phyloP scores from a whole-genome alignment of 768 basidiomycete genomes.

The Leccinum uliginosum region DNA sequence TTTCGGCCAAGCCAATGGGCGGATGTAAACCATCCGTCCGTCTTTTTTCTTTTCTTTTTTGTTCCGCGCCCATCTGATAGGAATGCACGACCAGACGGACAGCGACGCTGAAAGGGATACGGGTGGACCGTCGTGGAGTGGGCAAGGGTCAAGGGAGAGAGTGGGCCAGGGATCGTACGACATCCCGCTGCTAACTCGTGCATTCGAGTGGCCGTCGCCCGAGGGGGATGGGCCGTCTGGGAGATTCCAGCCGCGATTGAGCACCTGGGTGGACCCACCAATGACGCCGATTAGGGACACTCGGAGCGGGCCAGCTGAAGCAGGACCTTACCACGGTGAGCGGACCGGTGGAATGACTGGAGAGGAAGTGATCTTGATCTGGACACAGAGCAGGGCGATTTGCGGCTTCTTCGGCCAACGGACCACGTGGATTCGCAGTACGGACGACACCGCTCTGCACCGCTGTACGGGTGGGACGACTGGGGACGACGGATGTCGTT shows the following conservation, averaged over 20 bases:
- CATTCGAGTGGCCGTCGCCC: constrained; percentile 23
- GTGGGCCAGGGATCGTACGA: constrained; percentile 12
- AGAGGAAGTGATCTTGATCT: constrained; percentile 2
- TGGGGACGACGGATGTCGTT: constrained; percentile 23
- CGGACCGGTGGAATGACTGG: neutral
- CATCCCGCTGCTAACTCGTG: constrained; percentile 15
- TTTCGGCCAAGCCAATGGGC: constrained; percentile 23
- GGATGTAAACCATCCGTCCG: constrained; percentile 27
- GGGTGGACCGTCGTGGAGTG: constrained; percentile 36
- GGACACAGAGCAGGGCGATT: constrained; percentile 17
- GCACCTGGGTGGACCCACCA: constrained; percentile 10
- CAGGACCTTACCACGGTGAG: constrained; percentile 20
- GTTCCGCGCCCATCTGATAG: constrained; percentile 22
- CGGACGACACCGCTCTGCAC: constrained; percentile 24
- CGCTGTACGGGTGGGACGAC: constrained; percentile 23
- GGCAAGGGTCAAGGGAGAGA: constrained; percentile 16
- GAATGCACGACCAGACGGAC: constrained; percentile 28
- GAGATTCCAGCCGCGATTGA: constrained; percentile 9
- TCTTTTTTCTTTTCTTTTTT: constrained; percentile 31
- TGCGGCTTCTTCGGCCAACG: constrained; percentile 16
- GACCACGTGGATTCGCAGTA: constrained; percentile 18
- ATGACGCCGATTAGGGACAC: constrained; percentile 14
- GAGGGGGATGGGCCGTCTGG: constrained; percentile 14
- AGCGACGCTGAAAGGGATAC: constrained; percentile 44
- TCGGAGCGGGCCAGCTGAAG: constrained; percentile 3